Evolutionary conservation across 2,329 filamentous ascomycete genomes (phyloP).

Genomic region (Botrytis pseudocinerea): DNA sequence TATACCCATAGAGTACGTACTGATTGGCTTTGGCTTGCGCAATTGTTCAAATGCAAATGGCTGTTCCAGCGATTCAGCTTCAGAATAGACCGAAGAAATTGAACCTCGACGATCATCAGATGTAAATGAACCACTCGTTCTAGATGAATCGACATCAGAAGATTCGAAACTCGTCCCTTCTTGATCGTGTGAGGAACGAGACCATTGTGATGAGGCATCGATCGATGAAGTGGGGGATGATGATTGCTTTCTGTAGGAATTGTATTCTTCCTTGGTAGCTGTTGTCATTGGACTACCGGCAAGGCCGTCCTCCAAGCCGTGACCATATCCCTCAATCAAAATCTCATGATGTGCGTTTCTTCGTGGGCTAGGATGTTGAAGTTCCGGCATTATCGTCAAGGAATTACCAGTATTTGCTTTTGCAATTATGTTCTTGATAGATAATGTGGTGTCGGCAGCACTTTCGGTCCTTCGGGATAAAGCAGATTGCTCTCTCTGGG

Average conservation of each 20-base stretch:
- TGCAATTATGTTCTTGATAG: constrained; percentile 33
- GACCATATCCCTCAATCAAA: constrained; percentile 55
- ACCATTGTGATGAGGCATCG: constrained; percentile 18
- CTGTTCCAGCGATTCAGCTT: background rate
- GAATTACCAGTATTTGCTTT: constrained; percentile 40
- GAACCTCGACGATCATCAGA: background rate
- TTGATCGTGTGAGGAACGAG: constrained; percentile 17
- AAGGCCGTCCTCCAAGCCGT: constrained; percentile 41
- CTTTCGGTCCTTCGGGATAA: constrained; percentile 20
- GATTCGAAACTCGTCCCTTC: constrained; percentile 12
- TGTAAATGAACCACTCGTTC: constrained; percentile 16
- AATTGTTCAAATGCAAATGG: background rate
- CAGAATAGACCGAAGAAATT: background rate
- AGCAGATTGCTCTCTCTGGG: constrained; percentile 36
- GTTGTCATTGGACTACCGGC: background rate
- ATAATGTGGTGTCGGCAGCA: constrained; percentile 31
- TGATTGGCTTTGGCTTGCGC: constrained; percentile 22
- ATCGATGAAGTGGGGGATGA: constrained; percentile 6
- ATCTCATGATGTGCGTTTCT: constrained; percentile 51
- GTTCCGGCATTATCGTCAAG: constrained; percentile 34
- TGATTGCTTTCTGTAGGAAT: background rate
- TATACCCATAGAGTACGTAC: constrained; percentile 28
- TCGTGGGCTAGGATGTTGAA: constrained; percentile 33
- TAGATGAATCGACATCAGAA: background rate
- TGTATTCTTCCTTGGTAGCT: background rate